These are phyloP conservation scores for Paramecium caudatum DNA, from an alignment of 73 alveolate genomes.

Conservation along the genomic window DNA sequence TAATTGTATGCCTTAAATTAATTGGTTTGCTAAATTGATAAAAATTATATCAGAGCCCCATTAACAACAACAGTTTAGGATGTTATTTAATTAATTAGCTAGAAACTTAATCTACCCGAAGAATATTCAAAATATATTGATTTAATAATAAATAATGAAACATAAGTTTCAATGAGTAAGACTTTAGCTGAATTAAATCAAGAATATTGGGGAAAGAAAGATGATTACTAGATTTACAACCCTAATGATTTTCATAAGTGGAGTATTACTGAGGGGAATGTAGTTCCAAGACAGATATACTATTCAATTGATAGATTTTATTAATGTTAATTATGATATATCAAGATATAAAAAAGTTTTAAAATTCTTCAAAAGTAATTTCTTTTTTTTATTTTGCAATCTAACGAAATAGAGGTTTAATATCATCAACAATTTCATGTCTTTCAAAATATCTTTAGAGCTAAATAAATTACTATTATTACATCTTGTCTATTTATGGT, in stretches of 20 bases:
- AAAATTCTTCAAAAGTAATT: conserved; percentile 35
- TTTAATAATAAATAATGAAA: not conserved
- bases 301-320: conserved; percentile 45
- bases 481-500: conserved; percentile 29
- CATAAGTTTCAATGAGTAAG: not conserved
- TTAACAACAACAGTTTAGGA: not conserved
- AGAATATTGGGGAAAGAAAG: not conserved
- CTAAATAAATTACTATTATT: conserved; percentile 21
- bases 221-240: not conserved
- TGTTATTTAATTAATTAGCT: not conserved
- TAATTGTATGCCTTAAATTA: conserved; percentile 6
- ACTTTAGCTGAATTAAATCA: not conserved
- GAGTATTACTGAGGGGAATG: not conserved
- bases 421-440: conserved; percentile 25
- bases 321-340: not conserved
- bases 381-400: conserved; percentile 48
- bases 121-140: not conserved
- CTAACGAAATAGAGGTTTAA: not conserved
- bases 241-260: conserved; percentile 22
- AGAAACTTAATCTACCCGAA: conserved; percentile 3
- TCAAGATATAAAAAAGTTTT: not conserved
- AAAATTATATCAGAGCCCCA: conserved; percentile 21
- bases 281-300: not conserved
- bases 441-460: conserved; percentile 12
- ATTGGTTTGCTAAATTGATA: not conserved